Evolutionary conservation across 1,284 basidiomycete species (phyloP), one percentile per base, ranked within the genome.

Genomic region (Sporisorium sorghi): DNA sequence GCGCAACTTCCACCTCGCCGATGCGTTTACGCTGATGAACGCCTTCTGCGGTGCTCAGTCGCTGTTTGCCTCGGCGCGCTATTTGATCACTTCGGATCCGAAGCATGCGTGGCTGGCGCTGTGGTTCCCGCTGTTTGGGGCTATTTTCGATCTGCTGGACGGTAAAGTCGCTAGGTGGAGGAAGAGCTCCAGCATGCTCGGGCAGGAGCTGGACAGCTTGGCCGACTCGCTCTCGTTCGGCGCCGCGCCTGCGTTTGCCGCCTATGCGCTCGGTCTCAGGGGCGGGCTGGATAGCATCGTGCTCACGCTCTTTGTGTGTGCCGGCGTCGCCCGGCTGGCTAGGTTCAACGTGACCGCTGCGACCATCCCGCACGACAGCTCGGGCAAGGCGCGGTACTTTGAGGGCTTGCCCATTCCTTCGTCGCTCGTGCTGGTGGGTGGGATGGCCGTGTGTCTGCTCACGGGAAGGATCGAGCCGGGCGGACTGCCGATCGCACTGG

Each of bases 1-100:
- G 1, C 80, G 96, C 79, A 99, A 98, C 86, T 99, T 99, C 85
- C 93, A 95, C 63, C 90, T 99, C 35, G 96, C 96, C 78, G 96
- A 99, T 86, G 89, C 97, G 47, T 94, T 99, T 81, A 99, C 96
- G n/a, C 93, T 99, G 76, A 96, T 97, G 91, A 99, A 99, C 84
- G 97, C 97, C 42, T 93, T 99, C 85, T 99, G 97, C 86, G 97
- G 97, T 63, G 93, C 93, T 15, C 91, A 97, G 79, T 97, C 95
- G 42, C 88, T 99, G 75, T 96, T 96, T 85, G 94, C 92, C 37
- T 95, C 93, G 9, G 93, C 92, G 40, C 90, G 91, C 65, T 96
- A 96, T 86, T 88, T 96, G 73, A 81, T 93, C 57, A 92, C 92
- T 28, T 90, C 91, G 74, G 93, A 99, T 85, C 82, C 83, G 6